These are phyloP conservation scores for Annona cherimola DNA, from an alignment of 164 flowering plant species.

Conservation along the genomic window DNA sequence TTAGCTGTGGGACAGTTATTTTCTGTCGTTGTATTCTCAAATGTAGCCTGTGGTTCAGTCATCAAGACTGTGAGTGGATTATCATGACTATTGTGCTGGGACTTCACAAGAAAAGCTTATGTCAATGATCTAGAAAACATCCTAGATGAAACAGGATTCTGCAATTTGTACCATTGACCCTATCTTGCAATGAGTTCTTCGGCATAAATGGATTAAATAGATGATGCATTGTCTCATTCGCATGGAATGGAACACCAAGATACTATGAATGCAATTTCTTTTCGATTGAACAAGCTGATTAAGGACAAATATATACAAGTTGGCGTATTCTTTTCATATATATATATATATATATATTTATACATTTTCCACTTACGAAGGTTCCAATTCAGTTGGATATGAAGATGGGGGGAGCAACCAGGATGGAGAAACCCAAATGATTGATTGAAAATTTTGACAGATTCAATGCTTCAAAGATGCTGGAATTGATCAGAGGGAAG, in stretches of 20 bases:
- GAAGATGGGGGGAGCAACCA: not conserved
- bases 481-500: slow-evolving; percentile 82
- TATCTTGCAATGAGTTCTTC: not conserved
- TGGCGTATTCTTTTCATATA: not conserved
- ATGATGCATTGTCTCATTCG: too few relatives aligned
- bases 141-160: not conserved
- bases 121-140: not conserved
- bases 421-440: not conserved
- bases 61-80: not conserved
- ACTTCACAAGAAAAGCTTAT: too few relatives aligned
- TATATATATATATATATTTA: too few relatives aligned
- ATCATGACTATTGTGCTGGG: not conserved
- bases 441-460: slow-evolving; percentile 22
- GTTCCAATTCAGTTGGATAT: too few relatives aligned
- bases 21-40: not conserved
- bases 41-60: not conserved
- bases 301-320: not conserved
- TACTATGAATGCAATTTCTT: not conserved
- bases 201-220: not conserved
- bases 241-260: too few relatives aligned
- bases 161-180: not conserved
- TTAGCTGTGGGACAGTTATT: not conserved
- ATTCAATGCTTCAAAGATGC: slow-evolving; percentile 75
- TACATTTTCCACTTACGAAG: too few relatives aligned
- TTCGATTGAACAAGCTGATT: not conserved